These are phyloP conservation scores for Pythium vanterpoolii DNA, from an alignment of 352 stramenopile species.

Conservation along the genomic window DNA sequence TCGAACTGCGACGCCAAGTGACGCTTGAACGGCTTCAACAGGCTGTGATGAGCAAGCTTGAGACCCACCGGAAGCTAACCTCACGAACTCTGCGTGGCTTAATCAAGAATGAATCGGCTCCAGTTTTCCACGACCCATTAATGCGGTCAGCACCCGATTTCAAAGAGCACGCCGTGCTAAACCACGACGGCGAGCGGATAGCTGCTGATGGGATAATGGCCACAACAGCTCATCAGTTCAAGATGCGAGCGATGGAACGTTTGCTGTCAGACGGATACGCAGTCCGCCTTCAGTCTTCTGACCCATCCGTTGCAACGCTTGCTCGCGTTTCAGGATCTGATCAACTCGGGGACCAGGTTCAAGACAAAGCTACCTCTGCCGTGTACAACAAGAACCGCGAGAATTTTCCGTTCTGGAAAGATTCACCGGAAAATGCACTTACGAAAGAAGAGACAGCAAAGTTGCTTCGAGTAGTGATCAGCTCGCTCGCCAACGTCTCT, in stretches of 20 bases:
- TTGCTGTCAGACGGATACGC: slow-evolving; percentile 13
- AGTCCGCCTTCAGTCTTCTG: slow-evolving; percentile 8
- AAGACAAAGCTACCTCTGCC: slow-evolving; percentile 51
- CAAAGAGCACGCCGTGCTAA: slow-evolving; percentile 1
- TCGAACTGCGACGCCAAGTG: slow-evolving; percentile 54
- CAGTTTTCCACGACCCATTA: not conserved
- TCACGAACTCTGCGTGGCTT: not conserved
- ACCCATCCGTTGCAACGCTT: slow-evolving; percentile 14
- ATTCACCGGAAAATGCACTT: slow-evolving; percentile 31
- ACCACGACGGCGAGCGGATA: not conserved
- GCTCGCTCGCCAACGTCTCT: slow-evolving; percentile 25
- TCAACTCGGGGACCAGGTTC: slow-evolving; percentile 32
- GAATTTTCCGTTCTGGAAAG: slow-evolving; percentile 58
- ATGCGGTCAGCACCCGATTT: not conserved
- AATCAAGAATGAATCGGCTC: not conserved
- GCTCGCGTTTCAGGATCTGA: slow-evolving; percentile 19
- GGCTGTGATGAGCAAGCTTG: slow-evolving; percentile 25
- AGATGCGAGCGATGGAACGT: slow-evolving; percentile 54
- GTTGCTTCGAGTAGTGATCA: slow-evolving; percentile 35
- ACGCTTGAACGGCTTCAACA: slow-evolving; percentile 46
- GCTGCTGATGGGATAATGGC: slow-evolving; percentile 6
- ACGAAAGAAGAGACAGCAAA: slow-evolving; percentile 48
- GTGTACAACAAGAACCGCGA: slow-evolving; percentile 56
- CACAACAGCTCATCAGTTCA: slow-evolving; percentile 41
- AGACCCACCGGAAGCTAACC: slow-evolving; percentile 9